Evolutionary conservation across 2,329 filamentous ascomycete species (phyloP), one percentile per base, ranked within the genome.

Genomic region (Camptophora hylomeconis): DNA sequence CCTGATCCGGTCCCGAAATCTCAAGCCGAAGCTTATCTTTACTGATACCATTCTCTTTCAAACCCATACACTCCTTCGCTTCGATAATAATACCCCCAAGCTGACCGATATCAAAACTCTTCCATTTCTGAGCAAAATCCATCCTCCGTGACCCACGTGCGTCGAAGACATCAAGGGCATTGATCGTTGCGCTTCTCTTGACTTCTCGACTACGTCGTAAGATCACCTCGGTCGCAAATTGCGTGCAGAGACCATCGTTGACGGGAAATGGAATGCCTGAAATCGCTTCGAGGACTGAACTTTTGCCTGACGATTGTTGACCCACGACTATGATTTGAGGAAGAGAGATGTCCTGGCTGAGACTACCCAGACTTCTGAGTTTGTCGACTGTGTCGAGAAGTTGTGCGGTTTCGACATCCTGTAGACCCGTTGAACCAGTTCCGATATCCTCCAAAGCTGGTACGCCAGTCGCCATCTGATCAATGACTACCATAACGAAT

Each of bases 211-310:
- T n/a, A n/a, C n/a, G n/a, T 2, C 65, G 58, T 7, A 76, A 53
- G 11, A 69, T 58, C 3, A 76, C 49, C 41, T 77, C 69, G 0
- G 69, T 76, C 0, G 72, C 64, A 35, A 75, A 76, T 0, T 67
- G 57, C 0, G 73, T 77, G 43, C 70, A 75, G 0, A 70, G 32
- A 14, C 54, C 63, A 9, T 63, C 62, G 4, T 72, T 66, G 7
- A 62, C 52, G 0, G 69, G 67, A 25, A 78, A 76, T 0, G 61
- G 60, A 2, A 80, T 64, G 7, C 65, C 61, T 0, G 71, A 69
- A 25, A 79, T 69, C 0, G 72, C 73, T 38, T 77, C 68, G 0
- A 78, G 59, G 0, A 76, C 69, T 0, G 69, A 75, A n/a, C 65
- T 72, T 44, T 78, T 78, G 2, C 72, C 72, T 1, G 65, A 63